A percentile compares a stretch with the other conserved stretches of the same genome.
Evolutionary conservation across 2,329 filamentous ascomycete genomes (phyloP).

Genomic region (Fusarium incarnatum): DNA sequence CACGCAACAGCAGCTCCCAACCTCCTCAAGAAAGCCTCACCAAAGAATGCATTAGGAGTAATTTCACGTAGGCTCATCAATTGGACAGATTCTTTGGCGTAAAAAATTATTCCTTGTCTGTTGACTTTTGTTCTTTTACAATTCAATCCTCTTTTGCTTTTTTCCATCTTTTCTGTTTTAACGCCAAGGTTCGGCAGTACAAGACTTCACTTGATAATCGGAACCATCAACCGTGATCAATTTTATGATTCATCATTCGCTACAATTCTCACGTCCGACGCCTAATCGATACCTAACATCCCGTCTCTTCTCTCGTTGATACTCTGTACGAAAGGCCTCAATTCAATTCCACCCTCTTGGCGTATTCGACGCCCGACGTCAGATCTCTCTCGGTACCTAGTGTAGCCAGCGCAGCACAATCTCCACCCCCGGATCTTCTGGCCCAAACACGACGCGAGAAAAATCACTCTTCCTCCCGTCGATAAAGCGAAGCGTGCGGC

Average conservation of each 20-base stretch:
- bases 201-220: background rate
- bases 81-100: constrained; percentile 11
- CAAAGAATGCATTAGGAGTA: constrained; percentile 16
- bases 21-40: constrained; percentile 35
- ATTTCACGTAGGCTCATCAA: constrained; percentile 20
- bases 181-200: background rate
- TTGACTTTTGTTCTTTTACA: constrained; percentile 4
- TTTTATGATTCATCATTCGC: background rate
- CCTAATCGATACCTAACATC: constrained; percentile 1
- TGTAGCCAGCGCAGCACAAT: constrained; percentile 25
- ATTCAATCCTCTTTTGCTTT: constrained; percentile 3
- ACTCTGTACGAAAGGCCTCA: constrained; percentile 12
- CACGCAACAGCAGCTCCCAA: constrained; percentile 31
- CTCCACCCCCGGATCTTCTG: constrained; percentile 25
- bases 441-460: constrained; percentile 16
- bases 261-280: background rate
- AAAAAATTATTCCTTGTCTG: constrained; percentile 14
- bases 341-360: constrained; percentile 3
- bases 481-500: constrained; percentile 22
- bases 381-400: constrained; percentile 8
- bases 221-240: background rate
- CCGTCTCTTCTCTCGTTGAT: background rate
- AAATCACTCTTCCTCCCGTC: background rate
- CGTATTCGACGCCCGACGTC: constrained; percentile 25
- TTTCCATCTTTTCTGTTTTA: background rate